These are phyloP conservation scores for Pulveroboletus frians DNA, from an alignment of 768 basidiomycete species.

Conservation along the genomic window DNA sequence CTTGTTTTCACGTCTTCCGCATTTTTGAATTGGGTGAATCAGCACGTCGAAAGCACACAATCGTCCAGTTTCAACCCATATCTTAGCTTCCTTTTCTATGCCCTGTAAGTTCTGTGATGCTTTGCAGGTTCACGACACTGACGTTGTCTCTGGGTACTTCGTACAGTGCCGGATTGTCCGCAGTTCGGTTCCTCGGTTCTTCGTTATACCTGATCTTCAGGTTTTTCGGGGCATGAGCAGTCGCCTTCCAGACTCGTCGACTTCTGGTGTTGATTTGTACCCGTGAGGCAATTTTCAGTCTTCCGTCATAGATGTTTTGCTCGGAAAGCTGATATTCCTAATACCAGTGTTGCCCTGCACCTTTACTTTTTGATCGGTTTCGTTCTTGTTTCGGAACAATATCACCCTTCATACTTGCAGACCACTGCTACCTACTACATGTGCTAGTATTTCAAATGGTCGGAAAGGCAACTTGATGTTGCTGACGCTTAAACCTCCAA, in stretches of 20 bases:
- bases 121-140: not conserved
- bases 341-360: conserved; percentile 11
- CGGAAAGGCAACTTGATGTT: conserved; percentile 9
- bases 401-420: not conserved
- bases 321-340: conserved; percentile 2
- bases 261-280: conserved; percentile 5
- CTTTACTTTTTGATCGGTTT: conserved; percentile 1
- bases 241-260: not conserved
- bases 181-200: conserved; percentile 76
- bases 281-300: not conserved
- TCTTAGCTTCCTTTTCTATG: conserved; percentile 73
- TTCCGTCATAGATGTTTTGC: conserved; percentile 5
- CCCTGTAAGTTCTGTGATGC: conserved; percentile 37
- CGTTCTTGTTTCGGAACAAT: not conserved
- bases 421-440: not conserved
- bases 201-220: conserved; percentile 73
- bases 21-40: conserved; percentile 68
- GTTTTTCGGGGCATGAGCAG: conserved; percentile 53
- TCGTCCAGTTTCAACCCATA: conserved; percentile 82
- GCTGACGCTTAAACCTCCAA: not conserved
- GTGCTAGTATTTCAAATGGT: conserved; percentile 1
- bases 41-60: conserved; percentile 46
- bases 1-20: conserved; percentile 70
- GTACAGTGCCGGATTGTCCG: conserved; percentile 69
- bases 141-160: not conserved